These are phyloP conservation scores for Moringa oleifera DNA, from an alignment of 345 rosid species.

Conservation along the genomic window DNA sequence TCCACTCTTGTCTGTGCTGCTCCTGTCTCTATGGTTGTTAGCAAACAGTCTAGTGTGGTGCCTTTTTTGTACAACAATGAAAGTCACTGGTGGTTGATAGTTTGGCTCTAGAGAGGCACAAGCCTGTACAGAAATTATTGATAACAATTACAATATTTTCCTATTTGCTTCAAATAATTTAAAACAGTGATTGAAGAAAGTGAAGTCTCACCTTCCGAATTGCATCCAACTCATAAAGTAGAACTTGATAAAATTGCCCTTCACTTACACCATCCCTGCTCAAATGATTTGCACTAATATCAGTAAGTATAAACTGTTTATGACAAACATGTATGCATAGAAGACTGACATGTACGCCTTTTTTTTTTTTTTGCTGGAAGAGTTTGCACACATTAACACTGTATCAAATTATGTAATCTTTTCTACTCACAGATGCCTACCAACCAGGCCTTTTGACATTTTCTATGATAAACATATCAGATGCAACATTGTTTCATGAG, in stretches of 20 bases:
- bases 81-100: conserved; percentile 97
- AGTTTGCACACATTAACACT: no score
- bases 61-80: conserved; percentile 93
- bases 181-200: background rate
- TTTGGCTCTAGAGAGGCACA: conserved; percentile 97
- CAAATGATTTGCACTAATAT: background rate
- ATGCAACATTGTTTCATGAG: background rate
- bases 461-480: background rate
- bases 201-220: conserved; percentile 55
- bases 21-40: conserved; percentile 86
- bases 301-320: background rate
- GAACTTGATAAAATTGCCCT: conserved; percentile 91
- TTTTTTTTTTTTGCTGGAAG: no score
- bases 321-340: background rate
- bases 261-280: conserved; percentile 97
- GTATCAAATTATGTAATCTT: no score
- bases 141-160: conserved; percentile 4
- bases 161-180: background rate
- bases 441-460: no score
- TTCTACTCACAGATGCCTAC: no score
- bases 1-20: conserved; percentile 86
- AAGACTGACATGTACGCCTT: no score
- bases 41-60: conserved; percentile 96
- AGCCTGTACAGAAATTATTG: conserved; percentile 39
- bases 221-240: conserved; percentile 81